Evolutionary conservation across 1,139 yeast genomes (phyloP).

Genomic region (Pichia sp.): DNA sequence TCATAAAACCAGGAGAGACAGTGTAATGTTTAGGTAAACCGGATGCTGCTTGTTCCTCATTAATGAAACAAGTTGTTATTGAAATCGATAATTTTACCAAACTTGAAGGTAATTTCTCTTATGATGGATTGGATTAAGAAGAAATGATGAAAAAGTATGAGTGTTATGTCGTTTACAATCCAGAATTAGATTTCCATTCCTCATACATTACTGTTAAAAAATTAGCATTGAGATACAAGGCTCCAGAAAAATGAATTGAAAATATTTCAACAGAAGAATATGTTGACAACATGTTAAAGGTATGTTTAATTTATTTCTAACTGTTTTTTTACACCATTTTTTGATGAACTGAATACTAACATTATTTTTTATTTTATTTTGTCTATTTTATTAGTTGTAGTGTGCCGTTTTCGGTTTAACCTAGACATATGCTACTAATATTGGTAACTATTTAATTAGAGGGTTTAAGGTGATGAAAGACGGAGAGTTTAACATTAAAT

Average conservation of each 20-base stretch:
- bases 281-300: constrained; percentile 40
- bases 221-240: constrained; percentile 54
- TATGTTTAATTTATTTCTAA: no score
- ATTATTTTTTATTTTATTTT: no score
- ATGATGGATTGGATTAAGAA: constrained; percentile 44
- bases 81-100: constrained; percentile 24
- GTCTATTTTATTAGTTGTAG: no score
- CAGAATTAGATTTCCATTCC: constrained; percentile 58
- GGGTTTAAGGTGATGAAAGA: constrained; percentile 83
- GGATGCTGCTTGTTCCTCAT: constrained; percentile 47
- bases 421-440: constrained; percentile 51
- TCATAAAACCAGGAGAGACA: constrained; percentile 27
- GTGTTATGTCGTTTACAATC: constrained; percentile 50
- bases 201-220: constrained; percentile 58
- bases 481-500: constrained; percentile 63
- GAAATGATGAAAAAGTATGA: constrained; percentile 44
- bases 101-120: constrained; percentile 31
- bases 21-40: constrained; percentile 48
- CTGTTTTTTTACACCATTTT: no score
- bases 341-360: no score
- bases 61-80: constrained; percentile 34
- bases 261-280: constrained; percentile 43
- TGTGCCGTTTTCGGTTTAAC: constrained; percentile 55
- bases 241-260: constrained; percentile 51
- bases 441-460: constrained; percentile 54